Conservation (phyloP, 2,329 filamentous ascomycete genomes). For the Aspergillus oerlinghausenensis region DNA sequence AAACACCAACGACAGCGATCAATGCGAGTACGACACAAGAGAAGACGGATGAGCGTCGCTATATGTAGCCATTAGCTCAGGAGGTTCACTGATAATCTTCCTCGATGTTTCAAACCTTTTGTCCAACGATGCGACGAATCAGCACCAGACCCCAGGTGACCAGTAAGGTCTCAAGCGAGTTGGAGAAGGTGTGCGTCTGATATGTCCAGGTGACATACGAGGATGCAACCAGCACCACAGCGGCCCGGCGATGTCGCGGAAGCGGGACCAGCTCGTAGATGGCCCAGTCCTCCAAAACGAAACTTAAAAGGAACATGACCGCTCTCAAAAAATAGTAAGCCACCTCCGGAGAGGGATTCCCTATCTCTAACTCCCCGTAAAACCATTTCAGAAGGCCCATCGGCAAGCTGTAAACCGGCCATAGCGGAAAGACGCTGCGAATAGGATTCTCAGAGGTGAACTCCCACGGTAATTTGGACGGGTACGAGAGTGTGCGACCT, state of each 20-base stretch:
- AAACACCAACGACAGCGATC: slow-evolving; percentile 77
- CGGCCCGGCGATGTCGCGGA: slow-evolving; percentile 64
- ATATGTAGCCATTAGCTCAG: slow-evolving; percentile 14
- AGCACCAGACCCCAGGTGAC: slow-evolving; percentile 92
- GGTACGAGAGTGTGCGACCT: slow-evolving; percentile 93
- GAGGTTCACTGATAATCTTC: background rate
- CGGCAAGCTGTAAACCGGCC: slow-evolving; percentile 89
- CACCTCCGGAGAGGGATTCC: slow-evolving; percentile 69
- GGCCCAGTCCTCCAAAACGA: slow-evolving; percentile 97
- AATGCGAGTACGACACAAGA: slow-evolving; percentile 75
- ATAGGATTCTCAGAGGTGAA: slow-evolving; percentile 85
- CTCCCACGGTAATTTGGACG: slow-evolving; percentile 88
- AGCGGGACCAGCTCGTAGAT: slow-evolving; percentile 84
- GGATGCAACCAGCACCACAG: slow-evolving; percentile 81
- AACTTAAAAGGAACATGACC: slow-evolving; percentile 91
- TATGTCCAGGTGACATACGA: slow-evolving; percentile 99
- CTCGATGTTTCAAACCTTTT: slow-evolving; percentile 54
- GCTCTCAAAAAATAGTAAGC: slow-evolving; percentile 86
- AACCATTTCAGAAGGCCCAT: slow-evolving; percentile 92
- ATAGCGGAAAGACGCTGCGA: slow-evolving; percentile 93
- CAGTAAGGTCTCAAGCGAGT: slow-evolving; percentile 88
- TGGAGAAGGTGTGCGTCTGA: slow-evolving; percentile 97
- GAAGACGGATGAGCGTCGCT: slow-evolving; percentile 71
- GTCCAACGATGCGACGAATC: slow-evolving; percentile 77
- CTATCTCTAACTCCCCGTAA: slow-evolving; percentile 76